Conservation (phyloP, 176 grass and related monocot species). For the Paspalum vaginatum region DNA sequence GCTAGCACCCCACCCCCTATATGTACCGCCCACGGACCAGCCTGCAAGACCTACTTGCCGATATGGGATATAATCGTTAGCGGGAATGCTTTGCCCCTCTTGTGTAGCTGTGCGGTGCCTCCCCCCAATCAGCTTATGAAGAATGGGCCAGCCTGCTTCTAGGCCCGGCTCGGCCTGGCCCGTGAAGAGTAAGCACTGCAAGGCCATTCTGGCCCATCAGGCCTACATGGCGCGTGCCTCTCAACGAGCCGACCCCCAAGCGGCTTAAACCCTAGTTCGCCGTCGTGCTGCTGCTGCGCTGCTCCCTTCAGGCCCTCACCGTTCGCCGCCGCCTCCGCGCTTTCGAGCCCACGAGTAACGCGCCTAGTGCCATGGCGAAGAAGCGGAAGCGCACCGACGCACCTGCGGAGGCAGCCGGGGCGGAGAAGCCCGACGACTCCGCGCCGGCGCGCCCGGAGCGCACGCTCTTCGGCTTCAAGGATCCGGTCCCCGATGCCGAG, state of each 20-base stretch:
- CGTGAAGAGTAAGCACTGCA: neutral
- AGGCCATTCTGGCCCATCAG: neutral
- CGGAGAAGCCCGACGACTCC: conserved; percentile 50
- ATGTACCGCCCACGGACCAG: neutral
- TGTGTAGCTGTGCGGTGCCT: neutral
- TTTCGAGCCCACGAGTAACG: neutral
- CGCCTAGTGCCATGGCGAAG: conserved; percentile 59
- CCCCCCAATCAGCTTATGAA: neutral
- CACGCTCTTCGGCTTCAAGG: conserved; percentile 83
- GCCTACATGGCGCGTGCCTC: neutral
- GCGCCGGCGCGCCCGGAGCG: conserved; percentile 54
- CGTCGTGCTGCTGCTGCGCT: neutral
- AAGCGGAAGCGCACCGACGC: conserved; percentile 65
- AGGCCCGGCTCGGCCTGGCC: neutral
- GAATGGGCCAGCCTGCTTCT: neutral
- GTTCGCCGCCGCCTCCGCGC: conserved; percentile 14
- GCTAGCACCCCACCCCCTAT: neutral
- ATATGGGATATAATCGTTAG: neutral
- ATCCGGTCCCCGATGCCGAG: conserved; percentile 27
- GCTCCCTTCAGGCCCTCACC: neutral
- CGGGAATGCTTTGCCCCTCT: neutral
- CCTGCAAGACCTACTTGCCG: neutral
- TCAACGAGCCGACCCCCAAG: neutral
- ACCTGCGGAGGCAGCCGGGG: neutral
- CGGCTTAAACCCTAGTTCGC: conserved; percentile 42